A percentile compares a stretch with the other conserved stretches of the same genome.
These are phyloP conservation scores for Saturnispora besseyi DNA, from an alignment of 805 yeast genomes.

Conservation along the genomic window DNA sequence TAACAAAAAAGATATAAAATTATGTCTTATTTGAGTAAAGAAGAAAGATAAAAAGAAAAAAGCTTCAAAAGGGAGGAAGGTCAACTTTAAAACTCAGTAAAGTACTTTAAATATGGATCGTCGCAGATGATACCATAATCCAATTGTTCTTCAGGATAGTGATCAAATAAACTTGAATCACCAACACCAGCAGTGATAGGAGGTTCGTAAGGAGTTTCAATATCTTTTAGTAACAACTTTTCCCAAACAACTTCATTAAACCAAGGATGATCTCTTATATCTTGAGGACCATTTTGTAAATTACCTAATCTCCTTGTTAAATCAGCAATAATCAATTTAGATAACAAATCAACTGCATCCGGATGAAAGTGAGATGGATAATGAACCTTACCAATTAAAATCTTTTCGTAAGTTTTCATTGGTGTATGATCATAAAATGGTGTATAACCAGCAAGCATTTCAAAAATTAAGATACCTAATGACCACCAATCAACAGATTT, in stretches of 20 bases:
- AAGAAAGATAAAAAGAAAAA: not conserved
- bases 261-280: conserved; percentile 50
- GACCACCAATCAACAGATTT: conserved; percentile 63
- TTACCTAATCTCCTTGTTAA: conserved; percentile 49
- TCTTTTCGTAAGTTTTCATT: conserved; percentile 54
- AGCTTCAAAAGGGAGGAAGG: not conserved
- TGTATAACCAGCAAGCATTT: conserved; percentile 54
- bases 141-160: conserved; percentile 69
- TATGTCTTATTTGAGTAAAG: too few relatives aligned
- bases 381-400: conserved; percentile 42
- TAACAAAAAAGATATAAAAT: too few relatives aligned
- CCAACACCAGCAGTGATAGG: conserved; percentile 59
- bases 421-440: conserved; percentile 58
- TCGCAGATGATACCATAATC: conserved; percentile 75
- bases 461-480: conserved; percentile 49
- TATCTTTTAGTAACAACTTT: conserved; percentile 43
- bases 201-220: conserved; percentile 58
- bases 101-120: conserved; percentile 27
- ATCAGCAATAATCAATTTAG: conserved; percentile 45
- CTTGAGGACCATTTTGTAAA: conserved; percentile 48
- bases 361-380: conserved; percentile 48
- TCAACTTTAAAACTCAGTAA: conserved; percentile 21
- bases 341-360: conserved; percentile 42
- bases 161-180: conserved; percentile 53
- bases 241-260: conserved; percentile 56